Conservation (phyloP, 2,329 filamentous ascomycete genomes). For the Fusarium miscanthi region DNA sequence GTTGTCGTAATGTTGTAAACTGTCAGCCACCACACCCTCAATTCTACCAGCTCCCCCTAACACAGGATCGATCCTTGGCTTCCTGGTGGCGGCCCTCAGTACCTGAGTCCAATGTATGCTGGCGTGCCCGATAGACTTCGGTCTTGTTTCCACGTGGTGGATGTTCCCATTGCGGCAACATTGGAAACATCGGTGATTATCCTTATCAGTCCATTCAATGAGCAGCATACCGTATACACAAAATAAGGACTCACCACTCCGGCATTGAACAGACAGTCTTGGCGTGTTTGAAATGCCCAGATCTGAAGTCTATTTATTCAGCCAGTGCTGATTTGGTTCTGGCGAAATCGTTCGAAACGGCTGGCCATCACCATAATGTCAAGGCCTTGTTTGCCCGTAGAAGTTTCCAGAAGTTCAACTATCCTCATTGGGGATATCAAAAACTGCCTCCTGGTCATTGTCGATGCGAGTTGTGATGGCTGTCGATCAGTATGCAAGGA, state of each 20-base stretch:
- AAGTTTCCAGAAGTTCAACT: neutral
- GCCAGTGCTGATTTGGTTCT: no score
- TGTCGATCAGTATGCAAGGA: conserved; percentile 18
- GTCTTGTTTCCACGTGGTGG: neutral
- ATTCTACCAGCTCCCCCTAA: neutral
- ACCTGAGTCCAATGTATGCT: neutral
- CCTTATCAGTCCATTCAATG: neutral
- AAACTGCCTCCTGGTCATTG: neutral
- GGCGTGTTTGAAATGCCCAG: neutral
- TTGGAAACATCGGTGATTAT: neutral
- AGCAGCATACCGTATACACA: conserved; percentile 14
- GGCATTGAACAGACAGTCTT: neutral
- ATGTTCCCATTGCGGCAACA: neutral
- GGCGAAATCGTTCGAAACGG: no score
- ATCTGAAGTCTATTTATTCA: neutral
- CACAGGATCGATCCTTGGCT: neutral
- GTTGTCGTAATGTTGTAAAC: neutral
- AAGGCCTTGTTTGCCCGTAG: neutral
- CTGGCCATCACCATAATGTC: no score
- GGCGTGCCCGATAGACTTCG: conserved; percentile 7
- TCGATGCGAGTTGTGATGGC: neutral
- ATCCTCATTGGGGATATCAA: neutral
- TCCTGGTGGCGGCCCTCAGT: neutral
- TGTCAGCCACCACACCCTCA: neutral
- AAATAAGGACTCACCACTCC: neutral